Evolutionary conservation across 2,329 filamentous ascomycete genomes (phyloP), one percentile per base, ranked within the genome.

Genomic region (Xylaria polymorpha): DNA sequence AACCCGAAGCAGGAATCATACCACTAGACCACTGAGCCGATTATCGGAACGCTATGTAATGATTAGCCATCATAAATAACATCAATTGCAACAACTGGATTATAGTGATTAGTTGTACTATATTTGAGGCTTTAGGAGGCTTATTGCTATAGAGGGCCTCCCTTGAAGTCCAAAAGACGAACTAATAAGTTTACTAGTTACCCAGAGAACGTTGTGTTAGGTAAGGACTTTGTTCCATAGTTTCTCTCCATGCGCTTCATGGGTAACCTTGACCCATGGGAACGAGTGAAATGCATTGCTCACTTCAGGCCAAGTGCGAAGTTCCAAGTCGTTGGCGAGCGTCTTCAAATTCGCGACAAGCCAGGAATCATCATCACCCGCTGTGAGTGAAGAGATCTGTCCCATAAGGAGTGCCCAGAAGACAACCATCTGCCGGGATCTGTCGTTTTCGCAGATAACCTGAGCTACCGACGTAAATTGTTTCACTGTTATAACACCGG

Each of bases 1-100:
- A 32, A 63, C 68, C 68, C 66, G 68, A 71, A 68, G 68, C 68
- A 71, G 68, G 68, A 71, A 71, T 71, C 68, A 71, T 68, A 68
- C 68, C 68, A 71, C 66, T 68, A 71, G 68, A 71, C 66, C 66
- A 70, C 55, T 70, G 53, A 70, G 68, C 68, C 68, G 57, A 50
- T 51, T 2, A 69, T 66, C 20, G 66, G 48, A 64, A 25, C 1
- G n/a, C 10, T 2, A 10, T n/a, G 59, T 46, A 14, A 37, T 9
- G 3, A 14, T 14, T 14, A 4, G 1, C 1, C 1, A 20, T 10
- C 20, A 10, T 25, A 39, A 39, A 7, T 2, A 9, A 8, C 1
- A 22, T 22, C 22, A 39, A 39, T 0, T 12, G 4, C 1, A 4
- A 8, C 15, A n/a, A 10, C 10, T 15, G 20, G 12, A 22, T 0